Evolutionary conservation across 441 rosid genomes (phyloP).

Genomic region (Adansonia rubrostipa): DNA sequence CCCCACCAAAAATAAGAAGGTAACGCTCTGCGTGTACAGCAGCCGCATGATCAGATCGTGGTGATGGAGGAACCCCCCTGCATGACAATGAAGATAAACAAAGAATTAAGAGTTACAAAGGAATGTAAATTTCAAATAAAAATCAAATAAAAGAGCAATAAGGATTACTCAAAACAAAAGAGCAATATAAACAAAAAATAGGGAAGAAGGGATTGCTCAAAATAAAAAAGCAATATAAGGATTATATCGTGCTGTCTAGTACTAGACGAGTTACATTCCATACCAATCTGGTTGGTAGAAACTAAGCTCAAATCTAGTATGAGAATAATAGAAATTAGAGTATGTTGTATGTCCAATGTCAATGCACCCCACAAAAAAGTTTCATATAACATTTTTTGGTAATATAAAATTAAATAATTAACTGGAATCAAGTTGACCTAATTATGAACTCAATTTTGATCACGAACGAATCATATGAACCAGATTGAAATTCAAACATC

Average conservation of each 20-base stretch:
- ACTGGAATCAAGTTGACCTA: not conserved
- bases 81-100: slow-evolving; percentile 27
- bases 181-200: not conserved
- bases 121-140: slow-evolving; percentile 20
- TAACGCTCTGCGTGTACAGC: slow-evolving; percentile 96
- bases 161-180: slow-evolving; percentile 9
- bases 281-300: slow-evolving; percentile 2
- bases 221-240: slow-evolving; percentile 6
- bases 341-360: not conserved
- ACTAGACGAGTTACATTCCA: not conserved
- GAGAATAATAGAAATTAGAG: not conserved
- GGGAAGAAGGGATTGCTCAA: not conserved
- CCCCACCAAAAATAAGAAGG: slow-evolving; percentile 97
- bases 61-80: slow-evolving; percentile 96
- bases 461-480: not conserved
- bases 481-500: slow-evolving; percentile 11
- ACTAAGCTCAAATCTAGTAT: not conserved
- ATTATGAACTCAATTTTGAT: not conserved
- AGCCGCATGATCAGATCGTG: slow-evolving; percentile 97
- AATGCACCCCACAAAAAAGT: not conserved
- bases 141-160: not conserved
- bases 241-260: not conserved
- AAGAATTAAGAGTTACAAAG: not conserved
- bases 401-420: slow-evolving; percentile 1
- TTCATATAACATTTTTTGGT: not conserved